Percentiles rank a stretch among this genome's conserved stretches.
Evolutionary conservation across 305 asterid genomes (phyloP).

Genomic region (Fraxinus paxiana): DNA sequence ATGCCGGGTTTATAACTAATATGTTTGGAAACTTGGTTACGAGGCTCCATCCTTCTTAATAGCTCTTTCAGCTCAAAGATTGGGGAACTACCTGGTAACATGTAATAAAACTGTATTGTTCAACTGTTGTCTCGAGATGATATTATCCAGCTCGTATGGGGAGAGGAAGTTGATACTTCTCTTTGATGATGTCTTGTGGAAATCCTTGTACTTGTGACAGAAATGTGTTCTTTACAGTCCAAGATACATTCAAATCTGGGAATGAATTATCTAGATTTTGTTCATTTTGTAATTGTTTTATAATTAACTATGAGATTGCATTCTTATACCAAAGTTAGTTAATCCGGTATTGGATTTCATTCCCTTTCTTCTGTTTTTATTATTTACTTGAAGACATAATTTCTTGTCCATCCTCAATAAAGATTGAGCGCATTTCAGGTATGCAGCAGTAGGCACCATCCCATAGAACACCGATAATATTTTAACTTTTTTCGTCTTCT

Average conservation of each 20-base stretch:
- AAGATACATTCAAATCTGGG: not conserved
- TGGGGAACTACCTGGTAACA: not conserved
- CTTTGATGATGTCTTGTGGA: not conserved
- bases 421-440: not conserved
- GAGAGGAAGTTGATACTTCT: not conserved
- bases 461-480: not conserved
- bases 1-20: slow-evolving; percentile 50
- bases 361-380: not conserved
- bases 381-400: not conserved
- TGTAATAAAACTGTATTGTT: not conserved
- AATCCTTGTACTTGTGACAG: not conserved
- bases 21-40: not conserved
- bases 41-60: not conserved
- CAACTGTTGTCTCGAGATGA: not conserved
- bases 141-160: not conserved
- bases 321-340: not conserved
- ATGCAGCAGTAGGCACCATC: not conserved
- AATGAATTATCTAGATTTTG: not conserved
- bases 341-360: not conserved
- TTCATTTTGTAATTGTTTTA: not conserved
- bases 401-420: not conserved
- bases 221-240: not conserved
- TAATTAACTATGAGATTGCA: not conserved
- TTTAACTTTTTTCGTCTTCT: not conserved
- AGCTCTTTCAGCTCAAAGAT: not conserved